These are phyloP conservation scores for Clitopilus hobsonii DNA, from an alignment of 768 basidiomycete genomes.

Conservation along the genomic window DNA sequence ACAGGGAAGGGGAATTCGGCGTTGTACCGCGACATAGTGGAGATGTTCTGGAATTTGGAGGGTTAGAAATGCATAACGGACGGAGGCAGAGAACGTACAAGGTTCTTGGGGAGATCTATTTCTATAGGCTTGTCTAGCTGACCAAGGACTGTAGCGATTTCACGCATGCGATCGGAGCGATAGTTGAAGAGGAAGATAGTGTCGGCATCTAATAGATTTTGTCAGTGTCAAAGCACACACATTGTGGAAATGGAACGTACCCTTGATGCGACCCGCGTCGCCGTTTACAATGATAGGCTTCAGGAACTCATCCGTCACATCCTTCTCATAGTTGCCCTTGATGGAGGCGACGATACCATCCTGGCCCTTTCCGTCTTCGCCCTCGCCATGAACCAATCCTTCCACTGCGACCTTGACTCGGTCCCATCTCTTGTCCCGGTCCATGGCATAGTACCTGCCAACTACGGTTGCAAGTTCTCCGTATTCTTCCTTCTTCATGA, in stretches of 20 bases:
- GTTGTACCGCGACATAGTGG: constrained; percentile 94
- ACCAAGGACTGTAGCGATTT: constrained; percentile 80
- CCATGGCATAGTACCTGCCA: constrained; percentile 96
- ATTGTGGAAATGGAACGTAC: constrained; percentile 33
- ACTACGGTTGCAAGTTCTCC: constrained; percentile 83
- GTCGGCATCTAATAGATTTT: constrained; percentile 55
- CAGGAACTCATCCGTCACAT: constrained; percentile 92
- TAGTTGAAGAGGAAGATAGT: constrained; percentile 98
- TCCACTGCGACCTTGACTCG: constrained; percentile 87
- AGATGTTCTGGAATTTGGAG: constrained; percentile 54
- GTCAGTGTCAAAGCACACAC: background rate
- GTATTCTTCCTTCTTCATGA: constrained; percentile 69
- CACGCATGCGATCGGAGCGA: constrained; percentile 93
- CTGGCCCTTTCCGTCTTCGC: constrained; percentile 42
- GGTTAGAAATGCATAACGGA: background rate
- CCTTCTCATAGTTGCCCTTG: constrained; percentile 71
- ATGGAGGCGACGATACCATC: constrained; percentile 43
- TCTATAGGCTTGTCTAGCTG: constrained; percentile 82
- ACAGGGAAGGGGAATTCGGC: constrained; percentile 83
- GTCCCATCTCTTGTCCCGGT: constrained; percentile 96
- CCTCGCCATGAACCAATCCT: constrained; percentile 72
- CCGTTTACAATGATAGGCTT: constrained; percentile 91
- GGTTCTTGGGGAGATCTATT: constrained; percentile 70
- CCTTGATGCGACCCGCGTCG: constrained; percentile 74
- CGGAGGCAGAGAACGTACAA: constrained; percentile 42